Base-by-base conservation (phyloP, 2,329 filamentous ascomycete species). In the Myrmaecium sp. region DNA sequence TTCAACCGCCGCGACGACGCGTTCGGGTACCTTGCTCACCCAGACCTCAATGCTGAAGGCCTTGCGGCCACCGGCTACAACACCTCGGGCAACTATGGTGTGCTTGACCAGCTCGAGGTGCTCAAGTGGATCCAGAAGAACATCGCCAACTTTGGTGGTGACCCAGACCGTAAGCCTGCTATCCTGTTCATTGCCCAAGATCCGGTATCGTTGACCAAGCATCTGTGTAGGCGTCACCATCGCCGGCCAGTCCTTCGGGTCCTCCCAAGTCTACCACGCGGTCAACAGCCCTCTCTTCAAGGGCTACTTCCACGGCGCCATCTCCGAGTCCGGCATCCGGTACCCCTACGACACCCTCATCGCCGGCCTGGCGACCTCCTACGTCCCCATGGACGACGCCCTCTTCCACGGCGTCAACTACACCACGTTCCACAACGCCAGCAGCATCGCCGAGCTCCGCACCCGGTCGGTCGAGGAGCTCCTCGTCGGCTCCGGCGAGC, bases 141-240 rank as follows among this genome's bases (percentile, higher is more conserved):
- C 31, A 54, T 55, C 30, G 39, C 36, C 31, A 56, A 51, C 17
- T 60, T 60, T 29, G 56, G 56, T 2, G 56, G 56, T 14, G 49
- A 60, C 32, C 54, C 56, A 3, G 43, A 58, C 19, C 56, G n/a
- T n/a, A n/a, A n/a, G n/a, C n/a, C n/a, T n/a, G n/a, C n/a, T n/a
- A n/a, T n/a, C n/a, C n/a, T n/a, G n/a, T n/a, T n/a, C n/a, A n/a
- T n/a, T n/a, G n/a, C n/a, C n/a, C n/a, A n/a, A n/a, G n/a, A n/a
- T n/a, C n/a, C n/a, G n/a, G n/a, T n/a, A n/a, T n/a, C n/a, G n/a
- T n/a, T n/a, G n/a, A n/a, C n/a, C n/a, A n/a, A n/a, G n/a, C n/a
- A n/a, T n/a, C n/a, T n/a, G n/a, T n/a, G n/a, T n/a, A n/a, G n/a
- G n/a, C n/a, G n/a, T n/a, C n/a, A n/a, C n/a, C n/a, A n/a, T n/a